Conservation (phyloP, 225 moss, liverwort and hornwort species). For the Physcomitrium patens region DNA sequence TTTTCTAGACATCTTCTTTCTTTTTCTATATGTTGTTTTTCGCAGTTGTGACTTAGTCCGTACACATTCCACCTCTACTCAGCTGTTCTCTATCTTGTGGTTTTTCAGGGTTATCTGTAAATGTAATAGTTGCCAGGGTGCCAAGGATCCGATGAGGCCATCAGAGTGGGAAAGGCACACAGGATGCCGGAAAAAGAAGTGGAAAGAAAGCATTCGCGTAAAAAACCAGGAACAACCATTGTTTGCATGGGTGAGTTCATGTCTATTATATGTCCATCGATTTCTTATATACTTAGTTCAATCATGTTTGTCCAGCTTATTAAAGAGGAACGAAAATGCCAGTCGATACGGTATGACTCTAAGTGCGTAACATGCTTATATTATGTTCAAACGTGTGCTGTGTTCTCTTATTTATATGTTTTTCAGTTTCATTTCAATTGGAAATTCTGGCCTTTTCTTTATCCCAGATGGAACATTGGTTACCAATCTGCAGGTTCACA, state of each 20-base stretch:
- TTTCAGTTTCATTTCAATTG: background rate
- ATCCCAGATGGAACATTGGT: slow-evolving; percentile 11
- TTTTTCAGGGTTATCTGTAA: slow-evolving; percentile 84
- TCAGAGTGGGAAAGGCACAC: slow-evolving; percentile 99
- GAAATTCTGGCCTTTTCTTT: slow-evolving; percentile 12
- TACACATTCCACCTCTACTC: background rate
- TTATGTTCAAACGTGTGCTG: slow-evolving; percentile 13
- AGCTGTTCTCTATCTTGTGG: slow-evolving; percentile 29
- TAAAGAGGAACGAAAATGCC: background rate
- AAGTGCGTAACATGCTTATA: slow-evolving; percentile 18
- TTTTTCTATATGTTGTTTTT: background rate
- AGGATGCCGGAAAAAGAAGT: slow-evolving; percentile 98
- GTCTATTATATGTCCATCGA: slow-evolving; percentile 4
- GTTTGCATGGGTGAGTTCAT: slow-evolving; percentile 71
- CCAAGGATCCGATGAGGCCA: slow-evolving; percentile 82
- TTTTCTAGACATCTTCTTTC: background rate
- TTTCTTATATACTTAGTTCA: background rate
- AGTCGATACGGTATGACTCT: slow-evolving; percentile 5
- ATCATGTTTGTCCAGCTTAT: slow-evolving; percentile 19
- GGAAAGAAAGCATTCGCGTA: slow-evolving; percentile 98
- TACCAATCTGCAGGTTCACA: slow-evolving; percentile 4
- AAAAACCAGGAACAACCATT: slow-evolving; percentile 71
- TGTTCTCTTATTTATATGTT: slow-evolving; percentile 16
- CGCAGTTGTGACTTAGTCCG: background rate
- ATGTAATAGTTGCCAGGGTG: slow-evolving; percentile 74